A percentile compares a stretch with the other conserved stretches of the same genome.
Evolutionary conservation across 352 stramenopile genomes (phyloP).

Genomic region (Phytopythium aichiense): DNA sequence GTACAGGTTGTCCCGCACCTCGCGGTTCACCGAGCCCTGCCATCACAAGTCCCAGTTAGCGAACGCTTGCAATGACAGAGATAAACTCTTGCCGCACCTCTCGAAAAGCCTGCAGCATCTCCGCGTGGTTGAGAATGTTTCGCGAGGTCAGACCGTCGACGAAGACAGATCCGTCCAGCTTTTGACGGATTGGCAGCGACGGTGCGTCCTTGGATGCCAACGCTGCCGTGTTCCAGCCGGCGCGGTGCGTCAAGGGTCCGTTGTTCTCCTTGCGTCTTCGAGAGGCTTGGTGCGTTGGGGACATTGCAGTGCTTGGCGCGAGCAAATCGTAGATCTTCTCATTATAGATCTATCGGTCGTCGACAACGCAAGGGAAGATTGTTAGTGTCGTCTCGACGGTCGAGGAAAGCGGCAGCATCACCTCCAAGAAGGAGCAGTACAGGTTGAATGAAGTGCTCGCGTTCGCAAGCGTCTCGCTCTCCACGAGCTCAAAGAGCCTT

Average conservation of each 20-base stretch:
- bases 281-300: neutral
- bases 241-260: conserved; percentile 21
- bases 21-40: conserved; percentile 57
- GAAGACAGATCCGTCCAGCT: conserved; percentile 63
- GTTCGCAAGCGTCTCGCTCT: conserved; percentile 15
- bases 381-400: neutral
- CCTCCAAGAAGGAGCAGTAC: conserved; percentile 71
- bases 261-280: conserved; percentile 9
- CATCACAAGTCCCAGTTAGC: neutral
- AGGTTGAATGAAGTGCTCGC: conserved; percentile 31
- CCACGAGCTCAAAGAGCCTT: conserved; percentile 44
- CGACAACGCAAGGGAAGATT: neutral
- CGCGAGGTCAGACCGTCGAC: conserved; percentile 62
- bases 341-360: conserved; percentile 56
- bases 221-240: conserved; percentile 51
- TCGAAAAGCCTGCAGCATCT: conserved; percentile 56
- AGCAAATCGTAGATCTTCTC: conserved; percentile 79
- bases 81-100: conserved; percentile 24
- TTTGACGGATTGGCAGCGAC: conserved; percentile 57
- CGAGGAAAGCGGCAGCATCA: conserved; percentile 4
- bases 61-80: neutral
- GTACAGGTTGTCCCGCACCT: conserved; percentile 72
- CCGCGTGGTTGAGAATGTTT: conserved; percentile 30
- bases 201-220: conserved; percentile 36
- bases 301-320: conserved; percentile 13